Base-by-base conservation (phyloP, 2,329 filamentous ascomycete genomes). In the Plenodomus lindquistii region DNA sequence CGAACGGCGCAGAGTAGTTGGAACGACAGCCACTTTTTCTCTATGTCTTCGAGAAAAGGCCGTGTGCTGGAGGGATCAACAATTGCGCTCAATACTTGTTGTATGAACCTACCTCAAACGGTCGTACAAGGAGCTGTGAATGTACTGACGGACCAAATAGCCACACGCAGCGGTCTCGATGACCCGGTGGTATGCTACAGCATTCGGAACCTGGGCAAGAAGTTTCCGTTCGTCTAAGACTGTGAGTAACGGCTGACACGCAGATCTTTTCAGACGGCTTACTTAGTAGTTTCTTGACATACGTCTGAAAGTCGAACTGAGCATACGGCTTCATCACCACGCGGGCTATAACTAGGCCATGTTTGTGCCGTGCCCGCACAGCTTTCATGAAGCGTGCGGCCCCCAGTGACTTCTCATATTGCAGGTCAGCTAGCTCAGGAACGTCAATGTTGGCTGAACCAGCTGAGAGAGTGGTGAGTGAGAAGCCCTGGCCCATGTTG, bases 1-100 rank as follows among this genome's bases (percentile, higher is more conserved):
- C 92, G 86, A 49, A 99, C 78, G 2, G 90, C 92, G 71, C 91
- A 97, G 10, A 99, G 81, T 2, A 99, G 82, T 75, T 99, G 94
- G 64, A 96, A 99, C 0, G 93, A 89, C 42, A 99, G 82, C 94
- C 94, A 99, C 77, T 96, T 97, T 81, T 97, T 97, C 73, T 99
- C 94, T 57, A 99, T 94, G 58, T 96, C 90, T 73, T 99, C 95
- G 9, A 97, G 79, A 62, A 99, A 99, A 0, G 94, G 95, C 7
- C 95, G 85, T 8, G 94, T 99, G 73, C 94, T 96, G 49, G 18
- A 20, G 24, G 11, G 56, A 75, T 50, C 75, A 67, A 17, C 8
- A 18, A 21, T 15, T 15, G 19, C 18, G 10, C 10, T 34, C 3
- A 21, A 36, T 21, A 40, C 2, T 35, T 15, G 27, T 24, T 31